phyloP scores from a whole-genome alignment of 2,329 filamentous ascomycete genomes.

The Aspergillus sp. region DNA sequence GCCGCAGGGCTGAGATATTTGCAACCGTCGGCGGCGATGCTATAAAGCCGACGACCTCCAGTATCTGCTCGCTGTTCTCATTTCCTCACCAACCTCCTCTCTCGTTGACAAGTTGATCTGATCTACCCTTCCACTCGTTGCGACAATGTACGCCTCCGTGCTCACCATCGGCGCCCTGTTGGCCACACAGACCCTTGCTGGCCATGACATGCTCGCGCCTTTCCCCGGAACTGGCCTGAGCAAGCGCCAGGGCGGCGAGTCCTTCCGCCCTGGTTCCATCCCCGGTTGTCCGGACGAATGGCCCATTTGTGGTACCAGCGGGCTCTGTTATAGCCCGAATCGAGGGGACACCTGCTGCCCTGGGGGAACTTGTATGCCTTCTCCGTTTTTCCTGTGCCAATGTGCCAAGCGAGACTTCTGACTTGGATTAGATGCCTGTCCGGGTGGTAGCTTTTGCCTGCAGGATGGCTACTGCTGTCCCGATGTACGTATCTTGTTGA shows the following conservation, averaged over 20 bases:
- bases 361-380: conserved; percentile 11
- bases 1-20: no score
- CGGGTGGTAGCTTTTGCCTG: conserved; percentile 6
- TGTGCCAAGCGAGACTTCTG: background rate
- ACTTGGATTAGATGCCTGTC: conserved; percentile 9
- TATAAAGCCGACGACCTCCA: no score
- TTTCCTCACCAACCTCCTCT: background rate
- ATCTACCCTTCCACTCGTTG: background rate
- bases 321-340: conserved; percentile 13
- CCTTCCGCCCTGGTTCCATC: conserved; percentile 9
- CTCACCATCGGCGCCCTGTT: background rate
- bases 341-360: conserved; percentile 14
- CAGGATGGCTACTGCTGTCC: conserved; percentile 9
- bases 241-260: conserved; percentile 8
- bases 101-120: background rate
- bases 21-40: no score
- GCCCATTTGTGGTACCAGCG: conserved; percentile 14
- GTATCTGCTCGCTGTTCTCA: no score
- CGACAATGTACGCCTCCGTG: background rate
- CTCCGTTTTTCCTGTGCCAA: background rate
- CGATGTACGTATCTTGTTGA: conserved; percentile 1
- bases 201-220: background rate
- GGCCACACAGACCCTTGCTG: background rate
- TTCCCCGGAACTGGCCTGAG: background rate
- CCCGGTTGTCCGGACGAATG: conserved; percentile 11